Conservation (phyloP, 345 rosid species). For the Hibiscus trionum region DNA sequence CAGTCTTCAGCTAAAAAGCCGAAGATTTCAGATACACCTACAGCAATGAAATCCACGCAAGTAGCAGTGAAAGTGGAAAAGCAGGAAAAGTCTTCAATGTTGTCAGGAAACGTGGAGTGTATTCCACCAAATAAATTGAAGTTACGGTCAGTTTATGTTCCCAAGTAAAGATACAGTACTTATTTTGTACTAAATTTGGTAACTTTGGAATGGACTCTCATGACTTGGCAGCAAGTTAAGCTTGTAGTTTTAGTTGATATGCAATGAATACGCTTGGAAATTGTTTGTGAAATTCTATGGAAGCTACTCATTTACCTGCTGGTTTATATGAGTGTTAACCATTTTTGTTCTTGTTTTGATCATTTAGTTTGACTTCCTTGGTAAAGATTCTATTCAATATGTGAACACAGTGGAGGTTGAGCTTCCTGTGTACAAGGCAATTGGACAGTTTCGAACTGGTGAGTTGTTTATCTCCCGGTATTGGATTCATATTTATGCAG, state of each 20-base stretch:
- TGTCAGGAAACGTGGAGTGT: slow-evolving; percentile 66
- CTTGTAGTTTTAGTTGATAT: neutral
- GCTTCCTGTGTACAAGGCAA: slow-evolving; percentile 86
- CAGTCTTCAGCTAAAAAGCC: slow-evolving; percentile 52
- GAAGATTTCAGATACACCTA: slow-evolving; percentile 45
- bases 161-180: neutral
- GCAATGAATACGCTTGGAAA: neutral
- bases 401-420: slow-evolving; percentile 84
- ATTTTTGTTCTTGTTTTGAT: slow-evolving; percentile 14
- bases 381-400: slow-evolving; percentile 94
- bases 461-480: slow-evolving; percentile 17
- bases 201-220: neutral
- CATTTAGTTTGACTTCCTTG: slow-evolving; percentile 90
- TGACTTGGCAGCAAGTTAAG: neutral
- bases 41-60: slow-evolving; percentile 39
- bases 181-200: neutral
- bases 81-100: too few relatives aligned
- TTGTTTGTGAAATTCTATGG: neutral
- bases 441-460: slow-evolving; percentile 77
- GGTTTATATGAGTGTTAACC: neutral
- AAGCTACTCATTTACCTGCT: neutral
- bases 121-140: slow-evolving; percentile 68
- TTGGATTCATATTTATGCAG: slow-evolving; percentile 23
- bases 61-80: slow-evolving; percentile 35
- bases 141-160: slow-evolving; percentile 30